Conservation (phyloP, 371 early-diverging fungal genomes). For the Mortierella sp. region DNA sequence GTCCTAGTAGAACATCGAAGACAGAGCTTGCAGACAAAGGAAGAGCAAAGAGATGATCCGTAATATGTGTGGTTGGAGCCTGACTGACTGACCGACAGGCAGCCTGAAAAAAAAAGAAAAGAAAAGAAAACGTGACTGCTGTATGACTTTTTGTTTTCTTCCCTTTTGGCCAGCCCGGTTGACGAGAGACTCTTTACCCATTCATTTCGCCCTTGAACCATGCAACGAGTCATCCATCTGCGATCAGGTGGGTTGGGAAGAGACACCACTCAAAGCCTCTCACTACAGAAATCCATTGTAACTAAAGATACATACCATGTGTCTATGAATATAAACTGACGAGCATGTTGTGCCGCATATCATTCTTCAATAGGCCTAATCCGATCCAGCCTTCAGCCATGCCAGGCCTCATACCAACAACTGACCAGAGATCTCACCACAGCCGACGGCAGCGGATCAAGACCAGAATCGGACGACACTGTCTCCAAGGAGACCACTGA, state of each 20-base stretch:
- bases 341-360: background rate
- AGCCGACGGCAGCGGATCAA: conserved; percentile 5
- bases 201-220: background rate
- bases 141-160: background rate
- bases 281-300: background rate
- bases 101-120: background rate
- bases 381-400: conserved; percentile 4
- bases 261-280: background rate
- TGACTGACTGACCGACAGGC: too few relatives aligned
- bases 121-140: background rate
- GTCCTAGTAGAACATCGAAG: background rate
- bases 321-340: background rate
- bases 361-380: background rate
- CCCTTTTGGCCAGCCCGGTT: background rate
- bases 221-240: conserved; percentile 3
- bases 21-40: background rate
- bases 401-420: background rate
- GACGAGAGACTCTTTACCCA: background rate
- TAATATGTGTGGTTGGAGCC: too few relatives aligned
- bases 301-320: background rate
- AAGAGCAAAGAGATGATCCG: too few relatives aligned
- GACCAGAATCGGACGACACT: background rate
- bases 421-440: conserved; percentile 3
- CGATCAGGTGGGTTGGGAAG: background rate
- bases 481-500: background rate